A percentile compares a stretch with the other conserved stretches of the same genome.
phyloP scores from a whole-genome alignment of 768 basidiomycete species.

The Tylopilus rubrobrunneus region DNA sequence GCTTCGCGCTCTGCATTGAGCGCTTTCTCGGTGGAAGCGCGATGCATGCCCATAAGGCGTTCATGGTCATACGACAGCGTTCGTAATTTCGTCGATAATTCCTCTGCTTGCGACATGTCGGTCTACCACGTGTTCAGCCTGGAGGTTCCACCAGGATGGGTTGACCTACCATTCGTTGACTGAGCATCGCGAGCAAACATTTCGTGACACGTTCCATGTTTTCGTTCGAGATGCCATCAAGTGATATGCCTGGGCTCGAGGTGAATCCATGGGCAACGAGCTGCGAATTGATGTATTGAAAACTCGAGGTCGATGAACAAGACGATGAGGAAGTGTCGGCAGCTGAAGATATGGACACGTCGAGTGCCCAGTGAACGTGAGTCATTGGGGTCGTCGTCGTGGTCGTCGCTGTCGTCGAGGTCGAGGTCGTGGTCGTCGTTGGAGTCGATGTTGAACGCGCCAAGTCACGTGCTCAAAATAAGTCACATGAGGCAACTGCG shows the following conservation, averaged over 20 bases:
- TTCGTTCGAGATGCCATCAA: conserved; percentile 58
- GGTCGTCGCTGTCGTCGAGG: background rate
- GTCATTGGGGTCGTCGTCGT: conserved; percentile 12
- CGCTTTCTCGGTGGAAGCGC: conserved; percentile 51
- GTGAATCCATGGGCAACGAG: conserved; percentile 79
- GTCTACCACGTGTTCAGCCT: conserved; percentile 37
- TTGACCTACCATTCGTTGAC: conserved; percentile 68
- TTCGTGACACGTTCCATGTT: conserved; percentile 60
- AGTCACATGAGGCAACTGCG: conserved; percentile 17
- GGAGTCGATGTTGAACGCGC: conserved; percentile 25
- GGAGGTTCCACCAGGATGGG: background rate
- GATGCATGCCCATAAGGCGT: conserved; percentile 64
- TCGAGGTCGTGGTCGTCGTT: conserved; percentile 7
- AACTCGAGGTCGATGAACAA: conserved; percentile 50
- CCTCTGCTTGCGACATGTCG: conserved; percentile 79
- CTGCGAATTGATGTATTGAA: conserved; percentile 80
- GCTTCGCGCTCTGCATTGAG: conserved; percentile 77
- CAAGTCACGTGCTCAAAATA: conserved; percentile 22
- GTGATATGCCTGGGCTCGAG: conserved; percentile 55
- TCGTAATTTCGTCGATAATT: conserved; percentile 66
- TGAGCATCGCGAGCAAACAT: conserved; percentile 71
- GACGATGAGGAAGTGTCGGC: conserved; percentile 44
- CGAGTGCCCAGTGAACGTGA: conserved; percentile 50
- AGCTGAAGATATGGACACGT: conserved; percentile 44
- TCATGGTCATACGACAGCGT: conserved; percentile 82